Evolutionary conservation across 495 filamentous ascomycete genomes (phyloP).

Genomic region (Ramalina intermedia): DNA sequence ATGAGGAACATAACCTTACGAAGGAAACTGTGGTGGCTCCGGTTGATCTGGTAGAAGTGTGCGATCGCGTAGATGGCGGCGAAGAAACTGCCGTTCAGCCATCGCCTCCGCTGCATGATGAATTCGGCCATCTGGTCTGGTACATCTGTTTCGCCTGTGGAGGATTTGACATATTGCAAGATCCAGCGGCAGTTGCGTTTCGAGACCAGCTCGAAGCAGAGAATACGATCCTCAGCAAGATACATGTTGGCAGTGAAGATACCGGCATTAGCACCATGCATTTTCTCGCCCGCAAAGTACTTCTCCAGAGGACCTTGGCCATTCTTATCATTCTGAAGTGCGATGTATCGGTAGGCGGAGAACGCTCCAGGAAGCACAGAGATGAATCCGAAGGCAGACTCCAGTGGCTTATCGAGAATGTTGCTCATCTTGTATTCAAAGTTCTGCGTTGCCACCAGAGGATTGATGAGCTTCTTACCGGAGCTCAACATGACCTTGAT

Average conservation of each 20-base stretch:
- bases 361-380: conserved; percentile 94
- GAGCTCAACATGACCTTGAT: conserved; percentile 98
- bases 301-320: conserved; percentile 87
- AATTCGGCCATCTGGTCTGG: conserved; percentile 88
- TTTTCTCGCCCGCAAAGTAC: conserved; percentile 95
- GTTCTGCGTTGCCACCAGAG: conserved; percentile 91
- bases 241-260: conserved; percentile 99
- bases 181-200: conserved; percentile 97
- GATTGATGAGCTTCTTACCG: conserved; percentile 82
- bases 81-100: conserved; percentile 98
- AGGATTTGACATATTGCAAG: conserved; percentile 92
- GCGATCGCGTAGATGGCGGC: conserved; percentile 90
- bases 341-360: conserved; percentile 89
- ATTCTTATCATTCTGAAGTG: conserved; percentile 90
- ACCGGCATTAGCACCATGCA: conserved; percentile 89
- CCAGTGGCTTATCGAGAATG: conserved; percentile 94
- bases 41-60: conserved; percentile 88
- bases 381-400: conserved; percentile 97
- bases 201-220: conserved; percentile 96
- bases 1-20: conserved; percentile 81
- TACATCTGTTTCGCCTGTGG: conserved; percentile 95
- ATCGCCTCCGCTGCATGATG: conserved; percentile 89
- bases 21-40: conserved; percentile 75
- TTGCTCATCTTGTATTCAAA: conserved; percentile 99
- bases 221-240: conserved; percentile 94